Evolutionary conservation across 2,329 filamentous ascomycete genomes (phyloP).

Genomic region (Diaporthe vaccinii): DNA sequence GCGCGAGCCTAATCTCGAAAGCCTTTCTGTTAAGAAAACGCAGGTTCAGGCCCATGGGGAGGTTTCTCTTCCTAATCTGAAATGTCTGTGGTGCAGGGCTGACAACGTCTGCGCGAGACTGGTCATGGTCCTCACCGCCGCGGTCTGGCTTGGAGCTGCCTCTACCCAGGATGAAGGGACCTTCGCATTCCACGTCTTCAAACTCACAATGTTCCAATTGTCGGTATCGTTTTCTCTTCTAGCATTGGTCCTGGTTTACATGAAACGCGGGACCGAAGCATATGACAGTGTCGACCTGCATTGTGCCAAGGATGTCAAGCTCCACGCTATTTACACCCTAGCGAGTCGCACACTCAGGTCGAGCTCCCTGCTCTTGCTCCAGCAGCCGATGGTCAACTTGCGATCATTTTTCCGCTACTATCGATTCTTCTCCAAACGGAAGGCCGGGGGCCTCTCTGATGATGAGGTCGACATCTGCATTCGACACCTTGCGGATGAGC

Average conservation of each 20-base stretch:
- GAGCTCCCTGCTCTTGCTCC: background rate
- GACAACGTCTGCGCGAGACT: background rate
- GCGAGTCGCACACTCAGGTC: background rate
- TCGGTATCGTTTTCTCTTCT: fast-evolving
- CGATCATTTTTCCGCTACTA: background rate
- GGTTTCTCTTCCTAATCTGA: too few species aligned
- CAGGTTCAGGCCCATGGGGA: too few species aligned
- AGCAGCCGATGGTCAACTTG: background rate
- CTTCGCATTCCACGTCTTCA: background rate
- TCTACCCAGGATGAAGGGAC: background rate
- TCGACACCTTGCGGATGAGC: background rate
- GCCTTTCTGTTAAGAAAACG: background rate
- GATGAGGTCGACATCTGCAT: background rate
- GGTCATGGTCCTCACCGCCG: background rate
- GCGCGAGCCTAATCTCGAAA: background rate
- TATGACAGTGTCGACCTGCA: background rate
- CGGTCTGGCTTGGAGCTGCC: background rate
- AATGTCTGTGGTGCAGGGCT: background rate
- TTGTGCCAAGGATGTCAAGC: background rate
- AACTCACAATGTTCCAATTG: background rate
- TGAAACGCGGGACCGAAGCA: too few species aligned
- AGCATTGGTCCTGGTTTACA: too few species aligned
- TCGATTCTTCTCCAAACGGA: background rate
- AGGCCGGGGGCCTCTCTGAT: fast-evolving
- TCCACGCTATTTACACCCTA: background rate